phyloP scores from a whole-genome alignment of 2,329 filamentous ascomycete species.

The Escovopsis weberi region DNA sequence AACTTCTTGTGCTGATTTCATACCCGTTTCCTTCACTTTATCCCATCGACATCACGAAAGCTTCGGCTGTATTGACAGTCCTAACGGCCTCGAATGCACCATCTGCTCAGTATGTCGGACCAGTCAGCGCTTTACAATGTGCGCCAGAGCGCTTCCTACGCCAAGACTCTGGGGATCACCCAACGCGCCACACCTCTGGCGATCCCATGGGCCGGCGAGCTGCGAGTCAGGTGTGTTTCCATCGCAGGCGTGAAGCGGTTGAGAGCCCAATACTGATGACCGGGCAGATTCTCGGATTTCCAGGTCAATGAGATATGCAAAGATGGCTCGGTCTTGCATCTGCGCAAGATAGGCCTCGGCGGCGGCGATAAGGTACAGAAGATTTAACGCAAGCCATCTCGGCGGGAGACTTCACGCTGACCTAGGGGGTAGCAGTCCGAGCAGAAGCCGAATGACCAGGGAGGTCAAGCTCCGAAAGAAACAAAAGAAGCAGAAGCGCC shows the following conservation, averaged over 20 bases:
- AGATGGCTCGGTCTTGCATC: slow-evolving; percentile 61
- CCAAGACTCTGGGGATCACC: slow-evolving; percentile 24
- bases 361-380: slow-evolving; percentile 5
- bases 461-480: slow-evolving; percentile 1
- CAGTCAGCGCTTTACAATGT: slow-evolving; percentile 13
- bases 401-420: too few species aligned
- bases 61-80: too few species aligned
- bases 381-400: too few species aligned
- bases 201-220: slow-evolving; percentile 24
- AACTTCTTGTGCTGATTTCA: background rate
- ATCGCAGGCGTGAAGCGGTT: background rate
- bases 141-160: slow-evolving; percentile 19
- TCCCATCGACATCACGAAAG: too few species aligned
- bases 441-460: background rate
- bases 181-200: slow-evolving; percentile 23
- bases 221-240: slow-evolving; percentile 21
- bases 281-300: slow-evolving; percentile 68
- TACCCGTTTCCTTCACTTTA: background rate
- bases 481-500: slow-evolving; percentile 5
- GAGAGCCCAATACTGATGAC: background rate
- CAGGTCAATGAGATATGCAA: slow-evolving; percentile 77
- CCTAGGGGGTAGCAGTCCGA: background rate
- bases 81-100: background rate
- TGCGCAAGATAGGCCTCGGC: slow-evolving; percentile 33
- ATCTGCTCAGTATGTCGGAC: slow-evolving; percentile 15